These are phyloP conservation scores for Musa troglodytarum DNA, from an alignment of 176 grass and related monocot species.

Conservation along the genomic window DNA sequence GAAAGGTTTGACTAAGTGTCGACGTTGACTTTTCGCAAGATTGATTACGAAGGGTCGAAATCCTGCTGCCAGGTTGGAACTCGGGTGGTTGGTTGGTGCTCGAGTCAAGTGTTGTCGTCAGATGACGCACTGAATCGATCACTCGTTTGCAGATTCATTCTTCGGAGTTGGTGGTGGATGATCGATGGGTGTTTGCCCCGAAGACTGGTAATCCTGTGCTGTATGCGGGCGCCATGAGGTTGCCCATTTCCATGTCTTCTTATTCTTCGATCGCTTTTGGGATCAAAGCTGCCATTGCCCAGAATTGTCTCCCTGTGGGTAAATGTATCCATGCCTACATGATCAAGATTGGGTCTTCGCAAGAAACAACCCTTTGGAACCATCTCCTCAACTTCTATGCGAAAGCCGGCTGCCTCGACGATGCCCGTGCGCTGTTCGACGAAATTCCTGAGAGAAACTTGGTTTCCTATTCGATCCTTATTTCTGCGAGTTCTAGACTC, in stretches of 20 bases:
- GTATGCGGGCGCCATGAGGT: slow-evolving; percentile 3
- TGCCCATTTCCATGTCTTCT: background rate
- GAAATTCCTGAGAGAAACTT: slow-evolving; percentile 27
- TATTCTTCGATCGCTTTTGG: slow-evolving; percentile 9
- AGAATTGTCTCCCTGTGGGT: slow-evolving; percentile 13
- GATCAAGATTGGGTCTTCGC: slow-evolving; percentile 21
- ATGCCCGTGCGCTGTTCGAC: slow-evolving; percentile 27
- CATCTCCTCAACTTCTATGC: slow-evolving; percentile 21
- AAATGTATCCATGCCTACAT: slow-evolving; percentile 23
- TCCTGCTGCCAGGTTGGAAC: too few relatives aligned
- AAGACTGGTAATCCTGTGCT: background rate
- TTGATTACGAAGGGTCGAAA: too few relatives aligned
- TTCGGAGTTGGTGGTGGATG: too few relatives aligned
- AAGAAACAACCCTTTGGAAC: slow-evolving; percentile 14
- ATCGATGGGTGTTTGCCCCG: too few relatives aligned
- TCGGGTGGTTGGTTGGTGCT: too few relatives aligned
- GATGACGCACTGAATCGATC: too few relatives aligned
- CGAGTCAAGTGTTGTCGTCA: too few relatives aligned
- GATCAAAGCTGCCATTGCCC: slow-evolving; percentile 13
- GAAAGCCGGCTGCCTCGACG: slow-evolving; percentile 2
- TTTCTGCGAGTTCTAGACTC: slow-evolving; percentile 15
- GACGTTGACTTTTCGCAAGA: too few relatives aligned
- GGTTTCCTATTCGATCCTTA: slow-evolving; percentile 23
- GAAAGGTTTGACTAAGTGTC: too few relatives aligned
- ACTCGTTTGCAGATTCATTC: too few relatives aligned